phyloP scores from a whole-genome alignment of 148 eudicot species.

The Nepenthes gracilis region DNA sequence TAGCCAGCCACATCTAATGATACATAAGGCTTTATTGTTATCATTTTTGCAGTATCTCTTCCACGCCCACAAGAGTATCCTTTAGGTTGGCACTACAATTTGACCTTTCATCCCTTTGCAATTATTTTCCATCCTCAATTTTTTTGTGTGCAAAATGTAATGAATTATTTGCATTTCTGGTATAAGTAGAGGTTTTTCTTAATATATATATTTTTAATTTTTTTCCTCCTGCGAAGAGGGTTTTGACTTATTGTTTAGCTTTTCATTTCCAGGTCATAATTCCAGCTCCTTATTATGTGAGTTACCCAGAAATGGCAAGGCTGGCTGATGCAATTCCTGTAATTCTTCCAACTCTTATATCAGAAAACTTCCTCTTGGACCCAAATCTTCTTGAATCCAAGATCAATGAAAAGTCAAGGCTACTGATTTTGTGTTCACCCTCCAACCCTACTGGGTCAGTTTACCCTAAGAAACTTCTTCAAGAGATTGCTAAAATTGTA shows the following conservation, averaged over 20 bases:
- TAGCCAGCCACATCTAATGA: no score
- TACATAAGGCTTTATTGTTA: no score
- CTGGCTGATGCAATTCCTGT: conserved; percentile 94
- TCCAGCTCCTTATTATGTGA: conserved; percentile 92
- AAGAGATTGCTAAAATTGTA: conserved; percentile 72
- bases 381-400: conserved; percentile 76
- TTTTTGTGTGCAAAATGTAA: no score
- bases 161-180: background rate
- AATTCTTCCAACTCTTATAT: conserved; percentile 60
- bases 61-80: no score
- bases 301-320: conserved; percentile 96
- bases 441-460: conserved; percentile 94
- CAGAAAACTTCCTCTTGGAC: conserved; percentile 71
- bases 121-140: background rate
- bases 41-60: no score
- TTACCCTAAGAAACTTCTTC: conserved; percentile 65
- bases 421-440: conserved; percentile 86
- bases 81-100: no score
- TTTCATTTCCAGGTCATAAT: conserved; percentile 57
- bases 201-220: background rate
- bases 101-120: background rate
- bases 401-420: conserved; percentile 68
- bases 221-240: background rate
- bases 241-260: conserved; percentile 1
- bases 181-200: background rate